Percentiles rank a stretch among this genome's conserved stretches.
phyloP scores from a whole-genome alignment of 805 yeast genomes.

The Schwanniomyces polymorphus region DNA sequence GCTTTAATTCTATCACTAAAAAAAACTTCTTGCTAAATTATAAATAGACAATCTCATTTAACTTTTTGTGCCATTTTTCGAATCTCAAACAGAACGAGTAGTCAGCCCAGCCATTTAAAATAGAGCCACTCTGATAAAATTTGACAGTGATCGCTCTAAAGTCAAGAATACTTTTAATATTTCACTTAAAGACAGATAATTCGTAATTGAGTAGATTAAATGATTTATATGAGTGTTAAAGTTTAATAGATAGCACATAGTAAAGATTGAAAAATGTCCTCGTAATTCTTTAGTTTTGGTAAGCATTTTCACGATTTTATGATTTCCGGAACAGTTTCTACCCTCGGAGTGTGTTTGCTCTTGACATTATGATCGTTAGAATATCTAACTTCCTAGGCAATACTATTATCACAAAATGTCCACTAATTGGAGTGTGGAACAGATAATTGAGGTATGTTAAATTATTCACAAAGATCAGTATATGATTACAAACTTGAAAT shows the following conservation, averaged over 20 bases:
- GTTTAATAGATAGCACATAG: too few relatives aligned
- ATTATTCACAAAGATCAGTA: not conserved
- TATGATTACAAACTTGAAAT: not conserved
- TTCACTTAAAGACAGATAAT: too few relatives aligned
- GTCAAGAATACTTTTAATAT: too few relatives aligned
- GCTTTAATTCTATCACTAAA: not conserved
- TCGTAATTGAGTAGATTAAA: too few relatives aligned
- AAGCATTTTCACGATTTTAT: not conserved
- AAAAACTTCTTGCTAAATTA: not conserved
- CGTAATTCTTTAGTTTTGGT: not conserved
- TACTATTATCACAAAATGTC: not conserved
- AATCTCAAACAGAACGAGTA: not conserved
- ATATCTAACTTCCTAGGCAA: not conserved
- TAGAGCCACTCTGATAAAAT: not conserved
- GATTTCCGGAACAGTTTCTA: not conserved
- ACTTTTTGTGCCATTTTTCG: slow-evolving; percentile 1
- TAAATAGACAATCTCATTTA: not conserved
- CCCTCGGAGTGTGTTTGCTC: not conserved
- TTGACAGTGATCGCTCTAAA: too few relatives aligned
- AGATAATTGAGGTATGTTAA: slow-evolving; percentile 12
- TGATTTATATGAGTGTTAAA: too few relatives aligned
- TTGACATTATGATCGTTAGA: too few relatives aligned
- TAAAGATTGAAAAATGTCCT: not conserved
- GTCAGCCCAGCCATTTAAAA: not conserved
- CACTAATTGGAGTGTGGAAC: slow-evolving; percentile 5